These are phyloP conservation scores for Sarocladium kiliense DNA, from an alignment of 2,329 filamentous ascomycete species.

Conservation along the genomic window DNA sequence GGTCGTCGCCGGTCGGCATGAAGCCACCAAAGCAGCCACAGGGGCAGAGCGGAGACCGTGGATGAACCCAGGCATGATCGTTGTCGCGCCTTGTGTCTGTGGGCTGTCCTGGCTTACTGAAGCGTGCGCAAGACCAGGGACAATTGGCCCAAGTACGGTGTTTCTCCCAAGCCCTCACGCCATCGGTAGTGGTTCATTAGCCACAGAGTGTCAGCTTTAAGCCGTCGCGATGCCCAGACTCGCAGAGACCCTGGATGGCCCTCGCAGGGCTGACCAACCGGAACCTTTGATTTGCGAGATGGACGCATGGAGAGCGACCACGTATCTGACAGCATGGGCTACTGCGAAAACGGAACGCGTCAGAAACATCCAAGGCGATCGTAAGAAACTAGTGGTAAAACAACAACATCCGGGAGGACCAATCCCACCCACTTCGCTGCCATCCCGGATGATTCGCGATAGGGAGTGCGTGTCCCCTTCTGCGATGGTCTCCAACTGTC, in stretches of 20 bases:
- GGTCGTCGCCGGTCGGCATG: not conserved
- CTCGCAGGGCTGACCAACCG: conserved; percentile 7
- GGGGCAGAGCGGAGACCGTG: not conserved
- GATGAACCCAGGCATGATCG: not conserved
- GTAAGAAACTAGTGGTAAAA: not conserved
- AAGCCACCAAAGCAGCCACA: not conserved
- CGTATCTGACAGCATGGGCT: not conserved
- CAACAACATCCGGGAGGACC: not conserved
- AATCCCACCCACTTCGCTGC: not conserved
- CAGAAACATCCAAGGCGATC: not conserved
- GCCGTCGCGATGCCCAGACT: not conserved
- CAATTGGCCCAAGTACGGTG: not conserved
- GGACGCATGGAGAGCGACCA: not conserved
- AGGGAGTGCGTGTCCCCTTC: not conserved
- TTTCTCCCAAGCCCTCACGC: too few species aligned
- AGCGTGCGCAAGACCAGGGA: not conserved
- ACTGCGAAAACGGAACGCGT: not conserved
- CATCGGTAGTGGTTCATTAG: too few species aligned
- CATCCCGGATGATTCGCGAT: not conserved
- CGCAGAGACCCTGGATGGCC: not conserved
- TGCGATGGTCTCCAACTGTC: not conserved
- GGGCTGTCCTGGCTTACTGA: not conserved
- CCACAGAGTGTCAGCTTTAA: not conserved
- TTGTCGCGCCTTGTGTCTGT: not conserved
- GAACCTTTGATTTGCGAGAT: not conserved